Conservation (phyloP, 1,284 basidiomycete genomes). For the Hymenochaete sp. region DNA sequence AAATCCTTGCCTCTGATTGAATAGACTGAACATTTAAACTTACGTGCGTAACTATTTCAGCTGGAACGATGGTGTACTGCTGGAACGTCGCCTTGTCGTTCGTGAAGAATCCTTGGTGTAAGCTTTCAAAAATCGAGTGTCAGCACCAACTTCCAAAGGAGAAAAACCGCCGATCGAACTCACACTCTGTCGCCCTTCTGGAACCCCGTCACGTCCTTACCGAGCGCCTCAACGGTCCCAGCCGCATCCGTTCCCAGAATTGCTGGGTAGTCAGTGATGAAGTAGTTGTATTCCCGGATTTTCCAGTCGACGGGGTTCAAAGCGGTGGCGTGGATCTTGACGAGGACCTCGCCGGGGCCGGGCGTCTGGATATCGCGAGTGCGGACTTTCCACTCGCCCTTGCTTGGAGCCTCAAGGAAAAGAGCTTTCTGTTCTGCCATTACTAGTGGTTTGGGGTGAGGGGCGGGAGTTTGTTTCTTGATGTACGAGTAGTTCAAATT, state of each 20-base stretch:
- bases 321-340: constrained; percentile 32
- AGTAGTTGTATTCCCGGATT: constrained; percentile 27
- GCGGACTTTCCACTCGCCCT: constrained; percentile 23
- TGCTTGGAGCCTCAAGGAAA: constrained; percentile 17
- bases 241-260: constrained; percentile 39
- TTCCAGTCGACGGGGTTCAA: constrained; percentile 39
- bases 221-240: constrained; percentile 34
- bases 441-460: too few species aligned
- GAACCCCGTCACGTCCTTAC: constrained; percentile 30
- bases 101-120: constrained; percentile 21
- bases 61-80: constrained; percentile 23
- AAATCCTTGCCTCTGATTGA: not conserved
- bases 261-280: constrained; percentile 30
- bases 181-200: constrained; percentile 35
- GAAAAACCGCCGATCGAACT: constrained; percentile 11
- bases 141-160: too few species aligned
- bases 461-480: too few species aligned
- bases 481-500: too few species aligned
- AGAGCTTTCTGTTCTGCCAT: constrained; percentile 16
- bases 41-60: constrained; percentile 23
- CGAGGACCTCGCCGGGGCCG: constrained; percentile 31
- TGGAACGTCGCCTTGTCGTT: constrained; percentile 24
- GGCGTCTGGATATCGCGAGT: constrained; percentile 24
- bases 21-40: not conserved
- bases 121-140: constrained; percentile 4